Percentiles rank a stretch among this genome's conserved stretches.
Evolutionary conservation across 2,329 filamentous ascomycete genomes (phyloP).

Genomic region (Ambrosiella cleistominuta): DNA sequence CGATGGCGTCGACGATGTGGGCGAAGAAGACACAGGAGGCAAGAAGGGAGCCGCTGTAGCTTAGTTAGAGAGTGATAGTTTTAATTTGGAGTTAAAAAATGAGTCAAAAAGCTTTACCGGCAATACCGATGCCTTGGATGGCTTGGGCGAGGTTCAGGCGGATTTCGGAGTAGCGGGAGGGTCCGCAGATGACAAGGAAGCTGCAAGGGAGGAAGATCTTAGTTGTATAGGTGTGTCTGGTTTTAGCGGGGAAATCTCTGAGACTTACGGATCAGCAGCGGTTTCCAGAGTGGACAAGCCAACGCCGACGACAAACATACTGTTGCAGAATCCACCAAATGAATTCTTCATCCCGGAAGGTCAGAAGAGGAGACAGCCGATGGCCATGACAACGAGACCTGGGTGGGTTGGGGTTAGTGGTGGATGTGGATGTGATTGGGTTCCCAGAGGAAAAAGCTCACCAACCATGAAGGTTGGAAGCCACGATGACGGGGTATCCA

Average conservation of each 20-base stretch:
- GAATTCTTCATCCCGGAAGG: conserved; percentile 39
- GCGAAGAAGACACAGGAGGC: conserved; percentile 45
- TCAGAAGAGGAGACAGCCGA: conserved; percentile 39
- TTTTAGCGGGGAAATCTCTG: neutral
- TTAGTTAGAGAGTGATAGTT: conserved; percentile 26
- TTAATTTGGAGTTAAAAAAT: neutral
- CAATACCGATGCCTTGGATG: conserved; percentile 59
- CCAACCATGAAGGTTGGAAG: conserved; percentile 52
- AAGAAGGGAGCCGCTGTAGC: conserved; percentile 38
- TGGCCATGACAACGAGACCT: conserved; percentile 45
- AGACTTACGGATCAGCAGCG: conserved; percentile 51
- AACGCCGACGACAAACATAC: conserved; percentile 57
- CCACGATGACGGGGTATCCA: conserved; percentile 46
- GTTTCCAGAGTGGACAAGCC: conserved; percentile 61
- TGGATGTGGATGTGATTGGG: neutral
- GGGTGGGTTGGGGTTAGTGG: neutral
- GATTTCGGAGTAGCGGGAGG: conserved; percentile 53
- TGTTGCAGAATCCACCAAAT: conserved; percentile 57
- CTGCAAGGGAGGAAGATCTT: neutral
- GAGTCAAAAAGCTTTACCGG: conserved; percentile 20
- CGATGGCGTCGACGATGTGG: conserved; percentile 28
- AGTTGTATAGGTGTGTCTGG: neutral
- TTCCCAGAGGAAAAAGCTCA: neutral
- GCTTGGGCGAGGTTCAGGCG: conserved; percentile 59
- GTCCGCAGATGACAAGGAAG: conserved; percentile 27